These are phyloP conservation scores for Syzygium syzygioides DNA, from an alignment of 441 rosid genomes.

Conservation along the genomic window DNA sequence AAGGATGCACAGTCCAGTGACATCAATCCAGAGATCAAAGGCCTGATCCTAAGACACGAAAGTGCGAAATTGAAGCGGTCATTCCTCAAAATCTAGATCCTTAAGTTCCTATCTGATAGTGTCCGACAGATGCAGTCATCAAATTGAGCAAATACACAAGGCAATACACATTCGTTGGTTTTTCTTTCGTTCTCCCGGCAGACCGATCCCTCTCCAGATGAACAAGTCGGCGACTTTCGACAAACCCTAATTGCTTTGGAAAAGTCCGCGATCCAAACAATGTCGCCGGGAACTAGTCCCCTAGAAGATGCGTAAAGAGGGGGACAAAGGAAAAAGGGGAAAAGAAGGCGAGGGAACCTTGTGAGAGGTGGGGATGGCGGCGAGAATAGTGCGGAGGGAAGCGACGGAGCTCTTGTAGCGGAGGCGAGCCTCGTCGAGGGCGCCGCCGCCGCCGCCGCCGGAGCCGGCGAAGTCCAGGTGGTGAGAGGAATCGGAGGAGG, in stretches of 20 bases:
- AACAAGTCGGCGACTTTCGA: neutral
- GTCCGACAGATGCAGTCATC: neutral
- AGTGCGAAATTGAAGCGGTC: neutral
- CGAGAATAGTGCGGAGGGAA: slow-evolving; percentile 54
- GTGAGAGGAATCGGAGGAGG: slow-evolving; percentile 29
- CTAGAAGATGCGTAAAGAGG: neutral
- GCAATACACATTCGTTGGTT: neutral
- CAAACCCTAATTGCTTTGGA: neutral
- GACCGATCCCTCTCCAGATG: neutral
- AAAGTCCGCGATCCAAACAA: neutral
- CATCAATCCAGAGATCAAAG: neutral
- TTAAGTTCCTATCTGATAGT: neutral
- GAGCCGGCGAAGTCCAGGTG: slow-evolving; percentile 28
- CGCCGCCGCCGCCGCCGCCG: slow-evolving; percentile 21
- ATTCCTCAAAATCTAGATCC: neutral
- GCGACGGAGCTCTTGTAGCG: slow-evolving; percentile 57
- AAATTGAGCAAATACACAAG: neutral
- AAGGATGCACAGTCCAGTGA: neutral
- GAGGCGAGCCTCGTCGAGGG: slow-evolving; percentile 58
- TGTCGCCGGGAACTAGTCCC: neutral
- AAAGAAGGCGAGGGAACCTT: slow-evolving; percentile 24
- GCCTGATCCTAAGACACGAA: neutral
- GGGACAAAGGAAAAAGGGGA: neutral
- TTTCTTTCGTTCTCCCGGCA: neutral
- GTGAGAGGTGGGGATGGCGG: slow-evolving; percentile 57